Base-by-base conservation (phyloP, 2,329 filamentous ascomycete species). In the Alternaria triticimaculans region DNA sequence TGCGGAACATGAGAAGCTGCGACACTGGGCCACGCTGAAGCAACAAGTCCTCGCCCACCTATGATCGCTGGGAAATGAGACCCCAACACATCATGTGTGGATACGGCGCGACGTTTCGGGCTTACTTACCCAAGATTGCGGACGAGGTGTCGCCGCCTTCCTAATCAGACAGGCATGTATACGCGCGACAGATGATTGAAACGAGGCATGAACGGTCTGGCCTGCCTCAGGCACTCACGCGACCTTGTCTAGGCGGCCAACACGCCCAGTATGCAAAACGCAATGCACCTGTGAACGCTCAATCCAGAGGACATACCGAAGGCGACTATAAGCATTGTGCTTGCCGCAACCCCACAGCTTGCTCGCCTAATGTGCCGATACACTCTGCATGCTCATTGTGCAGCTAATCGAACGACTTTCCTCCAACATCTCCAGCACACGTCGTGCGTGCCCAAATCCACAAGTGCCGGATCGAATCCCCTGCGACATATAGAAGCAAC, bases 41-140 rank as follows among this genome's bases (percentile, higher is more conserved):
- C 58, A 41, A 7, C n/a, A 37, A 44, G 51, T 54, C 49, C 62
- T 64, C 20, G 63, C 60, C 56, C 64, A 55, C 59, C 61, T 25
- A 60, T 41, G 58, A 66, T 66, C 60, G 20, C 28, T 41, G 48
- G 73, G 72, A 76, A 64, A 75, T 76, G 68, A 72, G 62, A 60
- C 58, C 57, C 62, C 45, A 67, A 61, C 59, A 56, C 49, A 53
- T 21, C 30, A 53, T 53, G 28, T 41, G 37, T 41, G 28, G 37
- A 60, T 65, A 68, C 68, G 68, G 62, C 58, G 58, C 69, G 64
- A 58, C 67, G 66, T 69, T 59, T 63, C 62, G 61, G 67, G 64
- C 71, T 68, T 67, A 67, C 46, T 41, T 41, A 41, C 65, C 68
- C 30, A 67, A 74, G 57, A 73, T 76, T 76, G 58, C 62, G 37